Evolutionary conservation across 257 asterid species (phyloP), one percentile per base, ranked within the genome.

Genomic region (Lycium barbarum): DNA sequence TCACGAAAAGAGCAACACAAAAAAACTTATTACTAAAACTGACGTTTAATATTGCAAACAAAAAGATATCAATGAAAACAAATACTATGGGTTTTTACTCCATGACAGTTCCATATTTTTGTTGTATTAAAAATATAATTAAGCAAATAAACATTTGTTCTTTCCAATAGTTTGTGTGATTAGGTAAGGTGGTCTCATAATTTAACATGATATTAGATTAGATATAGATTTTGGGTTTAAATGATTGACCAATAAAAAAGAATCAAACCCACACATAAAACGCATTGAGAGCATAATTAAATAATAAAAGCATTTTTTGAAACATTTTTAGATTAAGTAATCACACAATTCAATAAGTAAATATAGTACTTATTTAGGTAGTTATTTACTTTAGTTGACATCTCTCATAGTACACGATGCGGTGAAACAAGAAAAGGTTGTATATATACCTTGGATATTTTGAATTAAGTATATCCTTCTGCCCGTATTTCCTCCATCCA

Each of bases 401-500:
- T 51, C 59, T 80, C 35, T 20, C 67, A 58, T 17, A 58, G 65
- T 59, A 59, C 65, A 2, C 11, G n/a, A 59, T 18, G 33, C 59
- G 18, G 18, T 15, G 26, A 59, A 59, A 5, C 26, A 59, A 59
- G 65, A 17, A 59, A 59, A 59, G 26, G 9, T 58, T 59, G 33
- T 18, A n/a, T 78, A 79, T 18, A 45, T 78, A 79, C 83, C 83
- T 79, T 47, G 83, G 83, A 18, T 47, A 79, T 47, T 47, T 20
- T 47, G 66, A 79, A 22, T 51, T 51, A 35, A 79, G 83, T 47
- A 79, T 79, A 58, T n/a, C 62, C 43, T 79, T 79, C 6, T 79
- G 66, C 15, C 83, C 66, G 26, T 79, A 79, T 79, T 79, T 79
- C 62, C 83, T 79, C 66, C 83, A 54, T 20, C 26, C 62, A 51